Evolutionary conservation across 768 basidiomycete species (phyloP).

Genomic region (Lenzites betulinus): DNA sequence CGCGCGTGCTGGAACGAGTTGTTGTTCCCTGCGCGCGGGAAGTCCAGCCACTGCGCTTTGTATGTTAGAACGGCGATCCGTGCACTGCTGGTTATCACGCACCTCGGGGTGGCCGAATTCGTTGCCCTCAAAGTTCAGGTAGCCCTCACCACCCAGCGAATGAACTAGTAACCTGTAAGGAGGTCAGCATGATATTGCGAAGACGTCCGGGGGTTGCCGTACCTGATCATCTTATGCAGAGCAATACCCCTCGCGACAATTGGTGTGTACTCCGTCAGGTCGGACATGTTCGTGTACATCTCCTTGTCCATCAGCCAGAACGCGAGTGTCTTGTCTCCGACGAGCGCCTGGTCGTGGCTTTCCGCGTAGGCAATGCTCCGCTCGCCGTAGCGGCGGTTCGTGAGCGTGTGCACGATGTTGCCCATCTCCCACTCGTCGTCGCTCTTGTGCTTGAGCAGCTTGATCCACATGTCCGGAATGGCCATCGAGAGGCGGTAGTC

Average conservation of each 20-base stretch:
- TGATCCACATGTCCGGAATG: slow-evolving; percentile 99
- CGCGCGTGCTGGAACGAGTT: slow-evolving; percentile 98
- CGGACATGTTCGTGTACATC: slow-evolving; percentile 99
- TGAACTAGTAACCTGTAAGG: slow-evolving; percentile 77
- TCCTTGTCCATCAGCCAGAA: slow-evolving; percentile 99
- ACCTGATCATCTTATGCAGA: slow-evolving; percentile 98
- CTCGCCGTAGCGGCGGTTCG: slow-evolving; percentile 86
- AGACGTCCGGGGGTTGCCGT: slow-evolving; percentile 19
- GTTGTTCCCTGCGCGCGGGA: slow-evolving; percentile 93
- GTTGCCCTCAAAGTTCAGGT: slow-evolving; percentile 97
- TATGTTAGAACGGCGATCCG: slow-evolving; percentile 2
- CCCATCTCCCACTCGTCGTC: slow-evolving; percentile 90
- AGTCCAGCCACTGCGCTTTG: slow-evolving; percentile 88
- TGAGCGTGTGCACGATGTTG: slow-evolving; percentile 86
- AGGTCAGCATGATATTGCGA: not conserved
- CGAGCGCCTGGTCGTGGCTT: slow-evolving; percentile 96
- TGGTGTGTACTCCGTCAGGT: slow-evolving; percentile 78
- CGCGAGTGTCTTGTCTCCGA: slow-evolving; percentile 97
- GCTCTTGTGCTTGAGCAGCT: slow-evolving; percentile 87
- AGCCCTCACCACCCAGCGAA: slow-evolving; percentile 94
- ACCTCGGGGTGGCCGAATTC: slow-evolving; percentile 99
- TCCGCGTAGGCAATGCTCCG: slow-evolving; percentile 93
- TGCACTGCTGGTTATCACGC: slow-evolving; percentile 19
- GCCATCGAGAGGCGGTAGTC: slow-evolving; percentile 99
- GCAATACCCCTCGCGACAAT: slow-evolving; percentile 87